Percentiles rank a stretch among this genome's conserved stretches.
Evolutionary conservation across 805 yeast genomes (phyloP).

Genomic region (Suhomyces vadensis): DNA sequence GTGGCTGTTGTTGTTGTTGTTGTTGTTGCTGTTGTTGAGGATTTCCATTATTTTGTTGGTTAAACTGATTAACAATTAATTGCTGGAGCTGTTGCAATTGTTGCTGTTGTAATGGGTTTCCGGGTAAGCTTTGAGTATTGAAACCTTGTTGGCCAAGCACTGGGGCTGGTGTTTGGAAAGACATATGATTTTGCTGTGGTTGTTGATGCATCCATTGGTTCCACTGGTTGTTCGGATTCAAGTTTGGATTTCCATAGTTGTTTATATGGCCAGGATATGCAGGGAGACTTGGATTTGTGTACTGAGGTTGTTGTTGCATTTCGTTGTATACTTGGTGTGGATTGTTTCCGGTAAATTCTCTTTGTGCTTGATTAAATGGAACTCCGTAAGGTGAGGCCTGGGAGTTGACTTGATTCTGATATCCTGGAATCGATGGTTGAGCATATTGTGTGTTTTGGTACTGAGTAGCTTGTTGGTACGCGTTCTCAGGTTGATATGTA

Average conservation of each 20-base stretch:
- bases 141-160: neutral
- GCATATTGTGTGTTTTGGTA: neutral
- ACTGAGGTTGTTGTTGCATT: neutral
- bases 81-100: neutral
- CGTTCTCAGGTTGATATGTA: slow-evolving; percentile 1
- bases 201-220: slow-evolving; percentile 5
- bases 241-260: neutral
- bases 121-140: neutral
- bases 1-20: slow-evolving; percentile 29
- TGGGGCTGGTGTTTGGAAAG: neutral
- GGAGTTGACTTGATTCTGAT: neutral
- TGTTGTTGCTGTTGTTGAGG: slow-evolving; percentile 24
- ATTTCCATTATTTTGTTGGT: too few species aligned
- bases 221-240: neutral
- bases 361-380: slow-evolving; percentile 22
- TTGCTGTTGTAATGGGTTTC: slow-evolving; percentile 12
- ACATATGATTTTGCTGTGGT: neutral
- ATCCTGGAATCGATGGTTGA: neutral
- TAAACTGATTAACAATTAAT: neutral
- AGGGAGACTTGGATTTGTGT: slow-evolving; percentile 1
- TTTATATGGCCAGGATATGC: slow-evolving; percentile 2
- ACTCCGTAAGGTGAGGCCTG: slow-evolving; percentile 23
- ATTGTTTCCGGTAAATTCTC: slow-evolving; percentile 7
- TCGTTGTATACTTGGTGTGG: slow-evolving; percentile 12
- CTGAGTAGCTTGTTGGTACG: neutral